Conservation (phyloP, 768 basidiomycete genomes). For the Coprinopsis cinerea region DNA sequence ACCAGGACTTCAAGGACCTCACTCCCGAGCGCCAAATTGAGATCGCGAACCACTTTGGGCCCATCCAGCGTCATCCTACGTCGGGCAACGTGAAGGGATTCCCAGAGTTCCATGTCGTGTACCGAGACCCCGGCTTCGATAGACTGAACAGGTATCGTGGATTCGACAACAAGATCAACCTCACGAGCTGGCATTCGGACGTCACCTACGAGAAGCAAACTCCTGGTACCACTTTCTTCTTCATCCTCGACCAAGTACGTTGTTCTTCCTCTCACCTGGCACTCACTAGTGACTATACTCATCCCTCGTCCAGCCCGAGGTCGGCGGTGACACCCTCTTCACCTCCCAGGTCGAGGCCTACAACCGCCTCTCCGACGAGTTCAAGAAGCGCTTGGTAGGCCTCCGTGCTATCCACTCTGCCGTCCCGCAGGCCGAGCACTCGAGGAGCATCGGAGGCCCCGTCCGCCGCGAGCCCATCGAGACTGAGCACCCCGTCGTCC, state of each 20-base stretch:
- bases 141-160: constrained; percentile 37
- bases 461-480: constrained; percentile 47
- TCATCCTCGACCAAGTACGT: constrained; percentile 41
- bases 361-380: constrained; percentile 49
- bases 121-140: constrained; percentile 42
- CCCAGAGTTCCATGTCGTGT: constrained; percentile 43
- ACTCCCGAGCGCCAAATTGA: constrained; percentile 45
- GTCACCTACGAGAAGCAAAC: constrained; percentile 52
- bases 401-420: constrained; percentile 50
- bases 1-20: constrained; percentile 59
- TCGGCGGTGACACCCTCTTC: constrained; percentile 52
- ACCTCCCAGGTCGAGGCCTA: constrained; percentile 53
- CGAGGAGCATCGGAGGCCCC: constrained; percentile 37
- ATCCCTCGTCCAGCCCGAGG: constrained; percentile 22
- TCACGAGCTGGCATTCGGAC: constrained; percentile 45
- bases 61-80: constrained; percentile 31
- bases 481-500: constrained; percentile 48
- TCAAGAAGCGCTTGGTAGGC: constrained; percentile 52
- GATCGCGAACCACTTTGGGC: constrained; percentile 35
- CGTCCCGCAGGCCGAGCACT: constrained; percentile 43
- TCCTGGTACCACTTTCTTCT: constrained; percentile 51
- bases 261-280: neutral
- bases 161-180: constrained; percentile 35
- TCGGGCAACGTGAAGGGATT: constrained; percentile 51
- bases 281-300: neutral